A percentile compares a stretch with the other conserved stretches of the same genome.
Evolutionary conservation across 1,284 basidiomycete species (phyloP).

Genomic region (Marasmius fiardii): DNA sequence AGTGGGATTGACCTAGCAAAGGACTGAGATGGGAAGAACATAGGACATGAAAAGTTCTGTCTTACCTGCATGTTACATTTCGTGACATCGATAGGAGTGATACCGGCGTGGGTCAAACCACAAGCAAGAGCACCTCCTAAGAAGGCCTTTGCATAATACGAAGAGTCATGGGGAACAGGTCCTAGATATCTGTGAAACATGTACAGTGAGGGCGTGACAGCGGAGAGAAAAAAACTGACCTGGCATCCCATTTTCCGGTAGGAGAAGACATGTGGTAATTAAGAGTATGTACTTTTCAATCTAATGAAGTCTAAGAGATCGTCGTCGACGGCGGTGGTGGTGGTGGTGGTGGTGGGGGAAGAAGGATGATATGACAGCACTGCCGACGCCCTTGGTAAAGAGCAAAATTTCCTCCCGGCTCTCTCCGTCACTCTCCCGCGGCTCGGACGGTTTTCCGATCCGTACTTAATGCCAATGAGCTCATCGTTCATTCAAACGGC

Average conservation of each 20-base stretch:
- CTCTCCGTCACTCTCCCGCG: not conserved
- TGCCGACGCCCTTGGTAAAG: not conserved
- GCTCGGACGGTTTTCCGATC: not conserved
- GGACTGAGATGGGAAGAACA: slow-evolving; percentile 9
- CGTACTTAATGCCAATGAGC: not conserved
- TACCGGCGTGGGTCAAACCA: slow-evolving; percentile 90
- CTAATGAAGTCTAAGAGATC: slow-evolving; percentile 8
- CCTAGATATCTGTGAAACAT: slow-evolving; percentile 50
- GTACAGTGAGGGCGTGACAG: slow-evolving; percentile 12
- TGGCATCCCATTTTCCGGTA: slow-evolving; percentile 63
- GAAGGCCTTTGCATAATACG: slow-evolving; percentile 79
- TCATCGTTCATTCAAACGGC: not conserved
- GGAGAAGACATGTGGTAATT: slow-evolving; percentile 16
- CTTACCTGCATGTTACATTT: slow-evolving; percentile 98
- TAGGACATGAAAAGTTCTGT: slow-evolving; percentile 27
- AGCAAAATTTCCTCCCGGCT: slow-evolving; percentile 2
- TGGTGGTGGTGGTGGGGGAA: slow-evolving; percentile 5
- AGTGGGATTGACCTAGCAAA: slow-evolving; percentile 65
- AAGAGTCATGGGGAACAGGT: slow-evolving; percentile 68
- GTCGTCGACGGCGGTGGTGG: not conserved
- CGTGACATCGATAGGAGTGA: slow-evolving; percentile 91
- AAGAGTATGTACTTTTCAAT: slow-evolving; percentile 16
- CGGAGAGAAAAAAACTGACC: slow-evolving; percentile 36
- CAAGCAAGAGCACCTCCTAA: slow-evolving; percentile 92
- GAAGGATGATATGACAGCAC: not conserved